These are phyloP conservation scores for Nicotiana attenuata DNA, from an alignment of 257 asterid species.

Conservation along the genomic window DNA sequence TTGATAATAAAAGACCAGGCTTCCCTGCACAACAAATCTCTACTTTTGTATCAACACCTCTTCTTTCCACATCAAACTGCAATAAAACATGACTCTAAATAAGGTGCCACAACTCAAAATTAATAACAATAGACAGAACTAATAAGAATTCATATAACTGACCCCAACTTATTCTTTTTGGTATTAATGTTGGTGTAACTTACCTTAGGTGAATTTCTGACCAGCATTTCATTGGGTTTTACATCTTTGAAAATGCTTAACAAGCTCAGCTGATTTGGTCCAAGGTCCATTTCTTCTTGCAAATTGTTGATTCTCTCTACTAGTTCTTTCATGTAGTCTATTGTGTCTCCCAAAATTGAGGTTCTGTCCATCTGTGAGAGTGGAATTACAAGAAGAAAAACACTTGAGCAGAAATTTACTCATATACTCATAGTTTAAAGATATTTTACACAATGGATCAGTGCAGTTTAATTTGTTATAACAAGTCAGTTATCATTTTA, in stretches of 20 bases:
- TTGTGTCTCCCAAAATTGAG: slow-evolving; percentile 80
- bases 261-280: slow-evolving; percentile 28
- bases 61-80: slow-evolving; percentile 73
- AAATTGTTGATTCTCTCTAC: slow-evolving; percentile 48
- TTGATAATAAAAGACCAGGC: slow-evolving; percentile 66
- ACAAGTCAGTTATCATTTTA: no score
- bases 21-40: slow-evolving; percentile 54
- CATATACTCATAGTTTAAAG: not conserved
- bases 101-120: not conserved
- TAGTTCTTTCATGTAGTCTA: slow-evolving; percentile 78
- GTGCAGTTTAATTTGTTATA: not conserved
- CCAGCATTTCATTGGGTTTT: slow-evolving; percentile 43
- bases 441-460: not conserved
- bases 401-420: no score
- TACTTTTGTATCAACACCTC: slow-evolving; percentile 39
- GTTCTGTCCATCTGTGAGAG: slow-evolving; percentile 75
- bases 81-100: not conserved
- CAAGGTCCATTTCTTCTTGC: slow-evolving; percentile 49
- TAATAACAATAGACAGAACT: not conserved
- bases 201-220: slow-evolving; percentile 78
- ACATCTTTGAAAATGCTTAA: slow-evolving; percentile 44
- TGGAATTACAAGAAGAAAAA: not conserved
- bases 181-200: not conserved
- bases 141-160: not conserved
- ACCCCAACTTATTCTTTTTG: not conserved